phyloP scores from a whole-genome alignment of 768 basidiomycete genomes.

The Royoungia palumana region DNA sequence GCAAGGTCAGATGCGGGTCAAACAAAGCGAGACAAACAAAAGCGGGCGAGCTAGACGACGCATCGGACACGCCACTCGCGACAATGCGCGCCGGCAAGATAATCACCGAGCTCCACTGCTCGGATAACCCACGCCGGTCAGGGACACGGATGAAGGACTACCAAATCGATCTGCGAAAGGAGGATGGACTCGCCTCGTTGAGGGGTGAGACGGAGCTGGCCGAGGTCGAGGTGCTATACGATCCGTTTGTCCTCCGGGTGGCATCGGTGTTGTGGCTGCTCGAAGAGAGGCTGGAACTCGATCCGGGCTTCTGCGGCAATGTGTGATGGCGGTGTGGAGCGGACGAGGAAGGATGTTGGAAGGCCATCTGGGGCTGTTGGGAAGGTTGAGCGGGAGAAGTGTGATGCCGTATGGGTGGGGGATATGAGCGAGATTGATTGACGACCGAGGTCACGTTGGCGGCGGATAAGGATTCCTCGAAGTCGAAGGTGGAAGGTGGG shows the following conservation, averaged over 20 bases:
- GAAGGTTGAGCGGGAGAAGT: slow-evolving; percentile 22
- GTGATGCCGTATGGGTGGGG: slow-evolving; percentile 21
- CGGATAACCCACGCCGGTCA: slow-evolving; percentile 12
- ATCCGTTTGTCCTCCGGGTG: slow-evolving; percentile 24
- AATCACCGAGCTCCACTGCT: slow-evolving; percentile 17
- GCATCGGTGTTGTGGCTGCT: slow-evolving; percentile 26
- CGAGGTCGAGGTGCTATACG: slow-evolving; percentile 22
- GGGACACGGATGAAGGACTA: slow-evolving; percentile 7
- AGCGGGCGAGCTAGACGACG: not conserved
- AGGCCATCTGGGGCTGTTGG: slow-evolving; percentile 6
- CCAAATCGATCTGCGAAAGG: slow-evolving; percentile 9
- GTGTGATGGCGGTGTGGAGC: slow-evolving; percentile 5
- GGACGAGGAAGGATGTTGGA: slow-evolving; percentile 6
- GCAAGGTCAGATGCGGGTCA: slow-evolving; percentile 5
- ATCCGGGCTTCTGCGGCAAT: slow-evolving; percentile 24
- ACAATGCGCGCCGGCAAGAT: slow-evolving; percentile 7
- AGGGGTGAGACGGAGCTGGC: slow-evolving; percentile 19
- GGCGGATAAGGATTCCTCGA: slow-evolving; percentile 28
- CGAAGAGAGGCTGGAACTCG: slow-evolving; percentile 24
- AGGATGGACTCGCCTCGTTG: slow-evolving; percentile 21
- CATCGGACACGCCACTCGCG: not conserved
- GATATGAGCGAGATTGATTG: slow-evolving; percentile 33
- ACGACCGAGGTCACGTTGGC: slow-evolving; percentile 30
- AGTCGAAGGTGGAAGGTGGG: slow-evolving; percentile 22
- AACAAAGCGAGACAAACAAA: slow-evolving; percentile 12